Conservation (phyloP, 345 rosid genomes). For the Euphorbia lathyris region DNA sequence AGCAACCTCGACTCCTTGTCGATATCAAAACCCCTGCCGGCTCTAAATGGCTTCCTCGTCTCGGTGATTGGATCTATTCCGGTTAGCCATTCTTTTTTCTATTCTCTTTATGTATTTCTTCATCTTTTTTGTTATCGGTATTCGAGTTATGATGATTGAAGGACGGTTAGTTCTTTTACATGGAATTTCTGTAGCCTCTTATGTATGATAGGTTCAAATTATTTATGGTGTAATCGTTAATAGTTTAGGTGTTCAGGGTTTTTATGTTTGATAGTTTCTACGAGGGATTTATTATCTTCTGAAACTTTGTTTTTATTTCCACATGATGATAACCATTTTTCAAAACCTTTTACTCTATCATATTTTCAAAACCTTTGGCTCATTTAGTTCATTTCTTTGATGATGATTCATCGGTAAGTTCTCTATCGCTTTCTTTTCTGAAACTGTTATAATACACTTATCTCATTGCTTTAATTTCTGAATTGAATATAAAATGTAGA, state of each 20-base stretch:
- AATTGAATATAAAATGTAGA: too few relatives aligned
- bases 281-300: background rate
- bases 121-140: background rate
- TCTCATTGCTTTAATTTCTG: too few relatives aligned
- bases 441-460: too few relatives aligned
- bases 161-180: background rate
- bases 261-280: too few relatives aligned
- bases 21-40: slow-evolving; percentile 64
- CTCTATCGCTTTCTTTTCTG: too few relatives aligned
- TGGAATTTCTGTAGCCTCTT: too few relatives aligned
- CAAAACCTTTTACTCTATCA: background rate
- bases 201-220: background rate
- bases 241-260: too few relatives aligned
- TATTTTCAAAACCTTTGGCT: background rate
- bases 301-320: background rate
- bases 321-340: background rate
- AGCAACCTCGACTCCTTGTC: slow-evolving; percentile 78
- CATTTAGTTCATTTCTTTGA: background rate
- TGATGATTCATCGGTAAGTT: too few relatives aligned
- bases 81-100: slow-evolving; percentile 36
- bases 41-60: slow-evolving; percentile 91
- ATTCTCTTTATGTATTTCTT: too few relatives aligned
- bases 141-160: background rate
- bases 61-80: slow-evolving; percentile 90
- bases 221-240: background rate